Base-by-base conservation (phyloP, 2,329 filamentous ascomycete genomes). In the Epichloe scottii region DNA sequence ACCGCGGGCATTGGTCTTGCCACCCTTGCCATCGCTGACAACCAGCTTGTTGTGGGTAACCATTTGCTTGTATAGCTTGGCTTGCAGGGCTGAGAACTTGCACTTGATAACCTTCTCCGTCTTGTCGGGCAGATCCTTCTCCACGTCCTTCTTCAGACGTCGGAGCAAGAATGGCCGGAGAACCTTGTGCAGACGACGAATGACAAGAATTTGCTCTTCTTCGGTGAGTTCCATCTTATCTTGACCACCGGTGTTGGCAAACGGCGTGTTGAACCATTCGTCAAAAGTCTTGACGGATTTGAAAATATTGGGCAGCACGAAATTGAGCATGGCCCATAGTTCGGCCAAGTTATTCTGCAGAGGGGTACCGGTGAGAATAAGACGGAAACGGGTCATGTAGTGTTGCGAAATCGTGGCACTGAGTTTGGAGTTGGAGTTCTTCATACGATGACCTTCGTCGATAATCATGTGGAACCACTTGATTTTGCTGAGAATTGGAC, bases 391-490 rank as follows among this genome's bases (percentile, higher is more conserved):
- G 33, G 91, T 96, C 62, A 78, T 85, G 72, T 98, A 98, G 74
- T 97, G 97, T 55, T 89, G 83, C 38, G 91, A 90, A 57, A 98
- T 88, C 4, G 93, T 97, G 58, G 84, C 89, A 68, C 89, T 96
- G 59, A 98, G 78, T 72, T 98, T 98, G 10, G 93, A 98, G 60
- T 93, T 85, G 33, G 88, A 79, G 69, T 98, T 98, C 79, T 98
- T 98, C 93, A 98, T 98, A 66, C 93, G 89, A 69, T 98, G 93
- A 71, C 93, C 93, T 75, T 98, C 93, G 62, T 98, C 93, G 58
- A 98, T 93, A 61, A 98, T 97, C 93, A 98, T 97, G 72, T 98
- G 93, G 61, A 96, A 85, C 93, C 93, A 98, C 71, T 97, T 97
- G 71, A 98, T 91, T 76, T 97, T 97, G 75, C 88, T 94, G 12